Base-by-base conservation (phyloP, 2,329 filamentous ascomycete species). In the Colletotrichum sp. region DNA sequence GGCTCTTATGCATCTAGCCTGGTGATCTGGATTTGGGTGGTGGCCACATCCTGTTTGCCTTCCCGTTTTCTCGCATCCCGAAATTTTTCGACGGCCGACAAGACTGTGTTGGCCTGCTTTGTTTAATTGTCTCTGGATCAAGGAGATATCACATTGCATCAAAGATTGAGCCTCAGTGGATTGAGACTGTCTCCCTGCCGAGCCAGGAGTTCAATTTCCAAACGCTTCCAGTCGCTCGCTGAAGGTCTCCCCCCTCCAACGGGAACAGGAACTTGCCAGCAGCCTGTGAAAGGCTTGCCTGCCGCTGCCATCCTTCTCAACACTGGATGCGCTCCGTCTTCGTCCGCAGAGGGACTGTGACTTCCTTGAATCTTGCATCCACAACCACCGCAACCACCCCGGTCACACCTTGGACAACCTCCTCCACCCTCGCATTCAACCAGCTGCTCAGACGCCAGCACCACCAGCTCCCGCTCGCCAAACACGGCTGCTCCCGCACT, bases 1-100 rank as follows among this genome's bases (percentile, higher is more conserved):
- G 70, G 71, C 65, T 76, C 58, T 74, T 76, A 76, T 76, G 74
- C 74, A 76, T 70, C 71, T 74, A 76, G 58, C 71, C 74, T 74
- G 73, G 69, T 75, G 70, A 74, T 74, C 43, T 73, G 32, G 71
- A 21, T 59, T 36, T 66, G 34, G 61, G 66, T 74, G 71, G 56
- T 55, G 70, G 74, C 38, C 71, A 74, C 58, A 74, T 76, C 71
- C 70, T 69, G 58, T 74, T 73, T 75, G 69, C 73, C 30, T 62
- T 67, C 43, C 66, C 64, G 34, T 30, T 43, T 69, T 62, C 73
- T 52, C 69, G 73, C 69, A 72, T 52, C 63, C 63, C 58, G 69
- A 75, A 75, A 68, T 64, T 71, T 62, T 71, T 64, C 43, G 64
- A 67, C 64, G 48, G 13, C 28, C 38, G 36, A 55, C 58, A n/a